Evolutionary conservation across 148 eudicot genomes (phyloP), one percentile per base, ranked within the genome.

Genomic region (Silene latifolia): DNA sequence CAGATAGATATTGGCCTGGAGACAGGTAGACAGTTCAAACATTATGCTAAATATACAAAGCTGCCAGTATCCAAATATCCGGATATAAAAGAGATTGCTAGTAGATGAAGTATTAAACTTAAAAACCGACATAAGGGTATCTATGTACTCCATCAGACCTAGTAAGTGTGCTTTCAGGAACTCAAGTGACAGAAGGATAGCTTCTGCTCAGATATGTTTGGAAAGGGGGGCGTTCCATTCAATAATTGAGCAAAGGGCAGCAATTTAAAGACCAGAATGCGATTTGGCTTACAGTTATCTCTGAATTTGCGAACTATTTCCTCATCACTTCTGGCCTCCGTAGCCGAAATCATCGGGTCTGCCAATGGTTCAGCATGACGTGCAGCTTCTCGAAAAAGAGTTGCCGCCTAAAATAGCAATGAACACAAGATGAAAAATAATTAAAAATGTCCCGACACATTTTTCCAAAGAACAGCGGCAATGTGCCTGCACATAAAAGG

Each of bases 381-480:
- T 48, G 83, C 96, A 67, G 91, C 91, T 51, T 81, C 88, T 78
- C 85, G 83, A 77, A 93, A 93, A 73, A 83, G 93, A 76, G 75
- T 82, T 51, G 98, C 97, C 32, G 98, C 98, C 98, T 93, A 74
- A 70, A 46, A 84, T 27, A 77, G 64, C 69, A 67, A 70, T 21
- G 71, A 65, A 58, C 8, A 44, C 3, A 46, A 44, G 32, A 44
- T 44, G 17, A n/a, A 27, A 46, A 65, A 20, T 58, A n/a, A 8
- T 42, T 53, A 39, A 17, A 51, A 61, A 56, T 24, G 14, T 14
- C 20, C 27, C 3, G 47, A 48, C 44, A 23, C 18, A n/a, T 32
- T 29, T n/a, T 65, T 3, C 0, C 29, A 27, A 27, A 29, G 23
- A 51, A 51, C 56, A 51, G 9, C 17, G 13, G 17, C 14, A 51